These are phyloP conservation scores for Ophiorrhiza pumila DNA, from an alignment of 257 asterid genomes.

Conservation along the genomic window DNA sequence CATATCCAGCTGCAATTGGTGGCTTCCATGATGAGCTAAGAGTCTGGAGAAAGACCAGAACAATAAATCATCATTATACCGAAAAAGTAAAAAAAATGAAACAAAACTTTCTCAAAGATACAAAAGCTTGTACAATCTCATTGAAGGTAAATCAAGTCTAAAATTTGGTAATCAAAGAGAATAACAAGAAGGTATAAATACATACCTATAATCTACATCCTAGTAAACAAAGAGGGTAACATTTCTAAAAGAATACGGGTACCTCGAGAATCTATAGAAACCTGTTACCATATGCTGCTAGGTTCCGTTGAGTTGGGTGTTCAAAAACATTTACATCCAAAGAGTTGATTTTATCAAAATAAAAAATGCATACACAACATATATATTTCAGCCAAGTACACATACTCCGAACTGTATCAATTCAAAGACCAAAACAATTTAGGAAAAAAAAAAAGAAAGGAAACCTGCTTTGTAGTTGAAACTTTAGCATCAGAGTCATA, in stretches of 20 bases:
- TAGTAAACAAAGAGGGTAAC: neutral
- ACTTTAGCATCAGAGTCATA: slow-evolving; percentile 44
- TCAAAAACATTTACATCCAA: neutral
- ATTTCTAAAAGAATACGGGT: neutral
- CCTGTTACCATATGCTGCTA: neutral
- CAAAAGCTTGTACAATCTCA: neutral
- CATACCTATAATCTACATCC: neutral
- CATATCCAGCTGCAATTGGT: slow-evolving; percentile 43
- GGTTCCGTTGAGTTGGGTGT: neutral
- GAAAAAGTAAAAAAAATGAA: neutral
- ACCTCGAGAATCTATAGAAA: neutral
- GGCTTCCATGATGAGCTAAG: slow-evolving; percentile 58
- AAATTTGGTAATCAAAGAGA: neutral
- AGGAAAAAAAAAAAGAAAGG: neutral
- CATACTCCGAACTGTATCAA: neutral
- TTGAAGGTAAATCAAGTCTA: neutral
- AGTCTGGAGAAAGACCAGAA: slow-evolving; percentile 42
- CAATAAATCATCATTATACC: slow-evolving; percentile 18
- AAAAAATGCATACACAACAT: neutral
- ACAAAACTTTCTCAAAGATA: neutral
- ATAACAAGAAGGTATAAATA: neutral
- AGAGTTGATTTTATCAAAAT: neutral
- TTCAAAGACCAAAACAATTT: neutral
- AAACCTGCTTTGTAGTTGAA: slow-evolving; percentile 59
- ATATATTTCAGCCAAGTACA: neutral